These are phyloP conservation scores for Anisodus acutangulus DNA, from an alignment of 257 asterid species.

Conservation along the genomic window DNA sequence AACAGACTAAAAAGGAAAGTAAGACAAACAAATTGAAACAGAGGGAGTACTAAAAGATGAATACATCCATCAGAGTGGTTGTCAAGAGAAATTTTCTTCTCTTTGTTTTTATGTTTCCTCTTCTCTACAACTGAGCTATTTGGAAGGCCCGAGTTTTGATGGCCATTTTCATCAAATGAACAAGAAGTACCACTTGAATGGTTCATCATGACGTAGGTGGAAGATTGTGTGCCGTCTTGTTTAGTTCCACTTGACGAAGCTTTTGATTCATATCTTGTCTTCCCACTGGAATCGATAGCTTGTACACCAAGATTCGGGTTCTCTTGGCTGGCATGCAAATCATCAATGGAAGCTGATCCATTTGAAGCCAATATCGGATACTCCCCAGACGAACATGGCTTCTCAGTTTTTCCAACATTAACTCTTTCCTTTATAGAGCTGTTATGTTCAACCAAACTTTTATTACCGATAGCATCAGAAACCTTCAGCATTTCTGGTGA, in stretches of 20 bases:
- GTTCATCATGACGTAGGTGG: conserved; percentile 30
- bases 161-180: conserved; percentile 54
- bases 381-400: conserved; percentile 45
- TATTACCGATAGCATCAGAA: conserved; percentile 48
- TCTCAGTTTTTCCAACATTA: conserved; percentile 45
- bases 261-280: conserved; percentile 60
- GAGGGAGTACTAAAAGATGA: conserved; percentile 19
- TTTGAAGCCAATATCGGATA: conserved; percentile 48
- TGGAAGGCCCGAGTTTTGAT: conserved; percentile 47
- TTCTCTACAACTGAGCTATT: conserved; percentile 45
- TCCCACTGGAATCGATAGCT: conserved; percentile 46
- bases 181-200: conserved; percentile 41
- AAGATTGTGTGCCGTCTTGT: conserved; percentile 62
- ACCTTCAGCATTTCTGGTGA: conserved; percentile 51
- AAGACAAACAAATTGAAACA: too few species aligned
- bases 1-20: too few species aligned
- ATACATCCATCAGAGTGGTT: conserved; percentile 68
- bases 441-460: conserved; percentile 42
- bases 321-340: conserved; percentile 50
- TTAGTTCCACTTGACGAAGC: conserved; percentile 50
- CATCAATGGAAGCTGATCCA: conserved; percentile 55
- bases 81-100: conserved; percentile 49
- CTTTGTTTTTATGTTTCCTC: conserved; percentile 49
- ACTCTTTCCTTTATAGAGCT: conserved; percentile 50
- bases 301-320: conserved; percentile 46